Evolutionary conservation across 2,329 filamentous ascomycete species (phyloP).

Genomic region (Colletotrichum spaethianum): DNA sequence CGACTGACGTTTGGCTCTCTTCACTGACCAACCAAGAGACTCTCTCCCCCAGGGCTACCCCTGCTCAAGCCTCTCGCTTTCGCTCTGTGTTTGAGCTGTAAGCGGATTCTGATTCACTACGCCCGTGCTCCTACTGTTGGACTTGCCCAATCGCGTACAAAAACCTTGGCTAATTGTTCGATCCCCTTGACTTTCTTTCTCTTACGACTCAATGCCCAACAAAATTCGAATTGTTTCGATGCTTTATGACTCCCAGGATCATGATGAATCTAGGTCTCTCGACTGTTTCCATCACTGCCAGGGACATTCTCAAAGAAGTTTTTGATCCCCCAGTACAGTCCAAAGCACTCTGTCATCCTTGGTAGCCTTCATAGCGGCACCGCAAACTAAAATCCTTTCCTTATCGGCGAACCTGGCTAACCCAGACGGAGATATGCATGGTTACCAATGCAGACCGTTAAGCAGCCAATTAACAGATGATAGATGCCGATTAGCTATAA

Average conservation of each 20-base stretch:
- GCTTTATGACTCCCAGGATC: background rate
- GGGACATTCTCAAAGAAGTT: rapidly evolving
- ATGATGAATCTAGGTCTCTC: background rate
- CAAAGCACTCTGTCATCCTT: too few species aligned
- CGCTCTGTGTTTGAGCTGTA: constrained; percentile 11
- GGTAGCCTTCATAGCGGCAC: too few species aligned
- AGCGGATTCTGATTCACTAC: background rate
- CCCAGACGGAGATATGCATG: too few species aligned
- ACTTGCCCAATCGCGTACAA: background rate
- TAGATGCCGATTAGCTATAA: too few species aligned
- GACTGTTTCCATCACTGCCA: too few species aligned
- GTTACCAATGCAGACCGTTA: too few species aligned
- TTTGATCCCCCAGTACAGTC: background rate
- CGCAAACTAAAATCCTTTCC: too few species aligned
- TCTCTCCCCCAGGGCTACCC: background rate
- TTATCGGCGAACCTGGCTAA: too few species aligned
- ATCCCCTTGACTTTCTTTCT: background rate
- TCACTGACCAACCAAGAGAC: constrained; percentile 6
- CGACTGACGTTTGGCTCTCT: background rate
- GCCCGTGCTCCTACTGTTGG: background rate
- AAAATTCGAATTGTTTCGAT: background rate
- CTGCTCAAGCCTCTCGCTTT: constrained; percentile 1
- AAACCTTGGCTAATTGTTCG: background rate
- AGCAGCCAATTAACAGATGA: too few species aligned
- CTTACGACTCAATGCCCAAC: background rate